Evolutionary conservation across 805 yeast genomes (phyloP), one percentile per base, ranked within the genome.

Genomic region (Cyberlindnera mycetangii): DNA sequence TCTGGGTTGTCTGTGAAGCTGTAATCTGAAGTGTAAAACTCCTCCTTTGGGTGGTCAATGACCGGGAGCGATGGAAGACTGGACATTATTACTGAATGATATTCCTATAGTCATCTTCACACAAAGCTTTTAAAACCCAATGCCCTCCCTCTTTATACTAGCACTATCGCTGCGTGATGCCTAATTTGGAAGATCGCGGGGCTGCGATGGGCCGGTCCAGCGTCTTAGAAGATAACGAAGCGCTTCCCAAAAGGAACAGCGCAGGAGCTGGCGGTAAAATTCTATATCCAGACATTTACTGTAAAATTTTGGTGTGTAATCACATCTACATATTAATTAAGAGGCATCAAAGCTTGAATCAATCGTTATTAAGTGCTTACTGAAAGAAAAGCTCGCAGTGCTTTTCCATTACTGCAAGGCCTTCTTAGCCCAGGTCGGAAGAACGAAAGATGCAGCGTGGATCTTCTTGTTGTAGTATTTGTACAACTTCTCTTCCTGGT

Each of bases 361-460:
- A 25, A 25, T 25, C 28, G 28, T 12, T 25, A 11, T n/a, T 25
- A 25, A 25, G 14, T 10, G 14, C 28, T n/a, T n/a, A n/a, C n/a
- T n/a, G n/a, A n/a, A n/a, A n/a, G n/a, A n/a, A n/a, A 22, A 7
- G 25, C 10, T 22, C 12, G 28, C 28, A 25, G n/a, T n/a, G n/a
- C n/a, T n/a, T n/a, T n/a, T n/a, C n/a, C 7, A 16, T 37, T 33
- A 62, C 45, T 68, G 61, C 48, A 78, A 62, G 55, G 70, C 79
- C 52, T 67, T 69, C 53, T 79, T 73, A 49, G 96, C 98, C 83
- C 92, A 92, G 53, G 81, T 89, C 56, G 98, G 99, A 64, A 93
- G 75, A 48, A 89, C 86, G 60, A 89, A 92, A 16, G 96, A 78
- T 38, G 97, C 95, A 62, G 73, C 76, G 69, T 92, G 99, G 54